Percentiles rank a stretch among this genome's conserved stretches.
phyloP scores from a whole-genome alignment of 345 rosid genomes.

The Lepidium didymum region DNA sequence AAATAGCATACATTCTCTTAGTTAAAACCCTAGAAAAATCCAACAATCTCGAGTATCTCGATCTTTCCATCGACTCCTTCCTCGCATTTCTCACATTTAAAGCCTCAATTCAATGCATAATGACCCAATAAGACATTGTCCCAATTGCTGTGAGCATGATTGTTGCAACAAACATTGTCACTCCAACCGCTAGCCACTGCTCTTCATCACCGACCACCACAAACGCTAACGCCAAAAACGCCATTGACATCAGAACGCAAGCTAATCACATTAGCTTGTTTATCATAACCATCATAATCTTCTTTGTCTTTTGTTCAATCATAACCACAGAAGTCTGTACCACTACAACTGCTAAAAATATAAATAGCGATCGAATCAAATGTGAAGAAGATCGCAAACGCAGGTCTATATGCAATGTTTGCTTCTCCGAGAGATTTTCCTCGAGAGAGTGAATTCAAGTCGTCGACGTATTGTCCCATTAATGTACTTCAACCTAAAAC shows the following conservation, averaged over 20 bases:
- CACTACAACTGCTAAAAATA: constrained; percentile 85
- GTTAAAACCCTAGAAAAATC: constrained; percentile 48
- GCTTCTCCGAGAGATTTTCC: constrained; percentile 76
- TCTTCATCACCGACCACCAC: constrained; percentile 72
- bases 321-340: constrained; percentile 93
- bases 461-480: constrained; percentile 74
- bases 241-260: constrained; percentile 75
- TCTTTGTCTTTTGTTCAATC: constrained; percentile 86
- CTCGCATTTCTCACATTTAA: constrained; percentile 57
- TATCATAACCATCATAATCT: constrained; percentile 87
- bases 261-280: constrained; percentile 96
- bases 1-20: constrained; percentile 84
- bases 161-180: constrained; percentile 64
- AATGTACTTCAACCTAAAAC: too few species aligned
- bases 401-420: constrained; percentile 49
- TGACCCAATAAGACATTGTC: constrained; percentile 90
- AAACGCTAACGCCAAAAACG: constrained; percentile 69
- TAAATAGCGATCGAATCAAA: constrained; percentile 83
- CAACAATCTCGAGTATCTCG: constrained; percentile 32
- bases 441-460: constrained; percentile 22
- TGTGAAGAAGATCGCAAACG: constrained; percentile 71
- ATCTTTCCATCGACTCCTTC: constrained; percentile 47
- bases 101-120: constrained; percentile 73
- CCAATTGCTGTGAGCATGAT: constrained; percentile 84
- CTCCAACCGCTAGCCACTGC: constrained; percentile 71